phyloP scores from a whole-genome alignment of 192 early-diverging fungal genomes.

The Polychytrium aggregatum region DNA sequence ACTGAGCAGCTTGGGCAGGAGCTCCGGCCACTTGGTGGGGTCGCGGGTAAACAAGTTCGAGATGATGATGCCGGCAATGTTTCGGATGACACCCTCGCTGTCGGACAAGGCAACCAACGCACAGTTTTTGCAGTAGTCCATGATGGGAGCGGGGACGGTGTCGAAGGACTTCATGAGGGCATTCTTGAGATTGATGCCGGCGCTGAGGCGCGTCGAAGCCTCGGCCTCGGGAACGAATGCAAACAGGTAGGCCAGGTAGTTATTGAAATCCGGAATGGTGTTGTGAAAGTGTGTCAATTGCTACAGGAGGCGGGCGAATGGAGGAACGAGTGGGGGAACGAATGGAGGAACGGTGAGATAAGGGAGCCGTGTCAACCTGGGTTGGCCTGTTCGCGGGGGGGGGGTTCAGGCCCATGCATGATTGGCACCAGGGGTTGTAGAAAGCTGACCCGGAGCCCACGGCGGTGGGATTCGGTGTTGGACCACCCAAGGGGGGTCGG shows the following conservation, averaged over 20 bases:
- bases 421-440: too few species aligned
- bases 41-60: conserved; percentile 70
- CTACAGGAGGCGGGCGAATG: too few species aligned
- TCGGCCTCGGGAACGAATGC: conserved; percentile 49
- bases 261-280: conserved; percentile 70
- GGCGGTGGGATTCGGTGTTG: too few species aligned
- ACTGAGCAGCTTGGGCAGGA: conserved; percentile 65
- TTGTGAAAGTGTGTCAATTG: conserved; percentile 20
- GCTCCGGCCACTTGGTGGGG: conserved; percentile 71
- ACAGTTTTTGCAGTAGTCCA: conserved; percentile 57
- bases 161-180: conserved; percentile 39
- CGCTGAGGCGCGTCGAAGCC: conserved; percentile 62
- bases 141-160: conserved; percentile 32
- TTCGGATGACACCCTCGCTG: conserved; percentile 56
- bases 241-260: conserved; percentile 82
- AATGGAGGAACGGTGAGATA: too few species aligned
- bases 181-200: conserved; percentile 58
- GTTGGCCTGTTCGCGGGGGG: too few species aligned
- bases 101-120: conserved; percentile 58
- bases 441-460: too few species aligned
- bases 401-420: too few species aligned
- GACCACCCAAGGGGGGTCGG: too few species aligned
- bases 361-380: too few species aligned
- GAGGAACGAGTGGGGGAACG: too few species aligned
- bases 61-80: conserved; percentile 78